Percentiles rank a stretch among this genome's conserved stretches.
Evolutionary conservation across 257 asterid genomes (phyloP).

Genomic region (Fraxinus quadrangulata): DNA sequence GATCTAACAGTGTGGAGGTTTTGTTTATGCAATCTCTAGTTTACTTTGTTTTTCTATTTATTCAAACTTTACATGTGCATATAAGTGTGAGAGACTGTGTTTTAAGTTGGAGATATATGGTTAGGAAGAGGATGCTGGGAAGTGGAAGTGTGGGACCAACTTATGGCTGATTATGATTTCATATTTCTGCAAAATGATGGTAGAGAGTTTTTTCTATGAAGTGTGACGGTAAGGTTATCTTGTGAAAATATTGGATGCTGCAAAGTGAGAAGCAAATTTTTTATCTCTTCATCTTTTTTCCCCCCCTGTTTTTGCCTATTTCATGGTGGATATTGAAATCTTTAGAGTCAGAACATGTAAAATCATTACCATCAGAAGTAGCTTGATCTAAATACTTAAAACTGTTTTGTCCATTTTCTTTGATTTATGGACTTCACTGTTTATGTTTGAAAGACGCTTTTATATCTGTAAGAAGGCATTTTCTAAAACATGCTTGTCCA

Average conservation of each 20-base stretch:
- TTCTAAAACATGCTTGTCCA: slow-evolving; percentile 34
- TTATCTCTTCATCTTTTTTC: background rate
- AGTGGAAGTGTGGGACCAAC: background rate
- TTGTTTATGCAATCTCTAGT: background rate
- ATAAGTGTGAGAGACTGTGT: background rate
- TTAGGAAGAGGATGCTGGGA: background rate
- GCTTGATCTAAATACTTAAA: background rate
- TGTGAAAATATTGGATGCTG: background rate
- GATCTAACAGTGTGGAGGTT: background rate
- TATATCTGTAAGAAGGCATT: slow-evolving; percentile 9
- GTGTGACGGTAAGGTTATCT: background rate
- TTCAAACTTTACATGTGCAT: background rate
- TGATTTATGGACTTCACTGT: background rate
- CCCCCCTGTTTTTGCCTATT: background rate
- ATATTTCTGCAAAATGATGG: background rate
- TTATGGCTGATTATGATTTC: background rate
- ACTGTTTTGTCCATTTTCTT: background rate
- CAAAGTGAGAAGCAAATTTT: background rate
- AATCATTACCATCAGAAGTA: background rate
- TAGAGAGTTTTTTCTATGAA: background rate
- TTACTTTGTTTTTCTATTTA: background rate
- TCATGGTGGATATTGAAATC: background rate
- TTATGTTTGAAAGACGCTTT: slow-evolving; percentile 17
- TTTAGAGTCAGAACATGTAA: background rate
- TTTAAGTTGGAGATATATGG: background rate